These are phyloP conservation scores for Botrytis porri DNA, from an alignment of 2,329 filamentous ascomycete species.

Conservation along the genomic window DNA sequence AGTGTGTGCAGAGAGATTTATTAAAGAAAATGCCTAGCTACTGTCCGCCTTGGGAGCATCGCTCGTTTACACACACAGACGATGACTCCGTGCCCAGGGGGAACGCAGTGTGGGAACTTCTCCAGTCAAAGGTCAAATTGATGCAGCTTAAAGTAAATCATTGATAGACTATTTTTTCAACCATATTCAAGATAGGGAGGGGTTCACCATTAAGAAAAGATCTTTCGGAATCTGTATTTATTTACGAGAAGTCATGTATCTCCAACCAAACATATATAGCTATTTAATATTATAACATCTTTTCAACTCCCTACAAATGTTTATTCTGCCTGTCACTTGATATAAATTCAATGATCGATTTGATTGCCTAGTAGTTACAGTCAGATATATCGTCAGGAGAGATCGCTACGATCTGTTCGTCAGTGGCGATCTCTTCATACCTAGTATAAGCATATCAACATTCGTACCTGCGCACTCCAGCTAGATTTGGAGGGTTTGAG, in stretches of 20 bases:
- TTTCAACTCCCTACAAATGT: background rate
- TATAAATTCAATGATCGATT: background rate
- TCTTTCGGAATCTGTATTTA: background rate
- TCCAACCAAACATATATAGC: background rate
- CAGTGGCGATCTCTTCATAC: background rate
- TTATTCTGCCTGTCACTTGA: background rate
- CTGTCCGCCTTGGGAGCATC: background rate
- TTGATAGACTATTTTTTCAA: background rate
- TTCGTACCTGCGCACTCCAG: background rate
- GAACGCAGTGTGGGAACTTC: background rate
- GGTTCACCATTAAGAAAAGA: background rate
- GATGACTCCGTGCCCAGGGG: background rate
- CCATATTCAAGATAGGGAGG: background rate
- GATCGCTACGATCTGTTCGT: background rate
- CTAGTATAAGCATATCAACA: background rate
- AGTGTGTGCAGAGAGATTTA: conserved; percentile 13
- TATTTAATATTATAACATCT: background rate
- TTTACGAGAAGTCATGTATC: background rate
- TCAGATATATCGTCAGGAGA: background rate
- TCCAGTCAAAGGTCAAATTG: conserved; percentile 14
- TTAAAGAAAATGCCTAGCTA: conserved; percentile 4
- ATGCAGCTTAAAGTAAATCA: conserved; percentile 7
- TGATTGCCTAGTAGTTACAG: background rate
- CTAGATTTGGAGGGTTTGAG: background rate
- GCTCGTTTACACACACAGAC: background rate